Base-by-base conservation (phyloP, 306 rosid species). In the Cicer bijugum region DNA sequence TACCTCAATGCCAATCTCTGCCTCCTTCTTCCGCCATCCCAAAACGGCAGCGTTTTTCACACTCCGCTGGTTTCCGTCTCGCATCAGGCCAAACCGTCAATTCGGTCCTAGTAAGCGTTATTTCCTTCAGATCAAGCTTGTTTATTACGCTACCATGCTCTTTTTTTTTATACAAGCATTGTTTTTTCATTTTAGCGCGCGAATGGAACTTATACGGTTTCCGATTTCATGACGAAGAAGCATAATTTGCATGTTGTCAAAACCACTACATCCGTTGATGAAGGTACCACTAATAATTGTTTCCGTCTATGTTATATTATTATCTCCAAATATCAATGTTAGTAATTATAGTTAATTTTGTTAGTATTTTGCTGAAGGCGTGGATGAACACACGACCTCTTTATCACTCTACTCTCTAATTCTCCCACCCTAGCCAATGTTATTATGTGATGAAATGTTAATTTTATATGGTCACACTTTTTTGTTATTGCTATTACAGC, bases 151-250 rank as follows among this genome's bases (percentile, higher is more conserved):
- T 45, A 40, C 16, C 38, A 6, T 40, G 76, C n/a, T 71, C 9
- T 1, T 15, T 51, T 46, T 17, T 17, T 17, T 17, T 43, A 50
- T 63, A 28, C 39, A 16, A 35, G 12, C 62, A 2, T 8, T 11
- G 15, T 42, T 55, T 57, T 56, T 2, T 6, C 8, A 12, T 46
- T 39, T 83, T 84, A 89, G 97, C 79, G 86, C 38, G 75, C 80
- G 79, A 82, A 82, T 74, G 88, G 85, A 77, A 69, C 80, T 55
- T 88, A 83, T 46, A 88, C 78, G 0, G 96, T 94, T 82, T 89
- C 95, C 8, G 97, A 94, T 80, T 89, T 94, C 84, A 94, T 94
- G 99, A 89, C 99, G 9, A 86, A 76, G 59, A 94, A 66, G 82
- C 87, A 87, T 20, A 9, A 78, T 53, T 81, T 94, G 47, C 85